Evolutionary conservation across 2,329 filamentous ascomycete genomes (phyloP), one percentile per base, ranked within the genome.

Genomic region (Fusarium albidum): DNA sequence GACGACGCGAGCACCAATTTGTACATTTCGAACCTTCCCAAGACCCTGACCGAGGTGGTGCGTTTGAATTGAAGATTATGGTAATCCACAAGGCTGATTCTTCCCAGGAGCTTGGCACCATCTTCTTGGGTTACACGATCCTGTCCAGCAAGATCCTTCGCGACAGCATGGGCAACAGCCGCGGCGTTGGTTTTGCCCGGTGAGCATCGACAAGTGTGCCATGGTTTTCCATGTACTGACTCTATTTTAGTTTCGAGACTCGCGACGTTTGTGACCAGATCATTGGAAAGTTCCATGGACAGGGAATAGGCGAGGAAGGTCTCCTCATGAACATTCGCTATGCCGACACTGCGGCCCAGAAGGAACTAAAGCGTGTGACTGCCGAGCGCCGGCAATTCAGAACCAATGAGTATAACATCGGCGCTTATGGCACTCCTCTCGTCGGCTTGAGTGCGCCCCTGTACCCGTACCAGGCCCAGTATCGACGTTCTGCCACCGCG

Each of bases 121-220:
- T 91, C 71, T 96, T 91, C 77, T 81, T 83, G 52, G 89, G 89
- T 49, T 91, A 89, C 75, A 88, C 88, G 67, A 94, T 97, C 59
- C 84, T 95, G 70, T 98, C 94, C 3, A 93, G 92, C 81, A 93
- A 96, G 77, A 96, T 99, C 66, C 89, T 97, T 60, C 91, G 94
- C 42, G 94, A 98, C 73, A 86, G 85, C 66, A 89, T 93, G 72
- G 95, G 93, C 52, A 92, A 95, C 69, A 96, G 94, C 73, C 94
- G 96, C 66, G 94, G 96, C 64, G 95, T 99, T 71, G 95, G 95
- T 31, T 99, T 99, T 77, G 94, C 94, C 75, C 89, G 95, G 94
- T 96, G 79, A 69, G 83, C 71, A 48, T 28, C 41, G 18, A 49
- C 8, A 11, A 14, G 15, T 7, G 14, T 21, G 12, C 3, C 9